phyloP scores from a whole-genome alignment of 371 early-diverging fungal genomes.

The Circinella minor region DNA sequence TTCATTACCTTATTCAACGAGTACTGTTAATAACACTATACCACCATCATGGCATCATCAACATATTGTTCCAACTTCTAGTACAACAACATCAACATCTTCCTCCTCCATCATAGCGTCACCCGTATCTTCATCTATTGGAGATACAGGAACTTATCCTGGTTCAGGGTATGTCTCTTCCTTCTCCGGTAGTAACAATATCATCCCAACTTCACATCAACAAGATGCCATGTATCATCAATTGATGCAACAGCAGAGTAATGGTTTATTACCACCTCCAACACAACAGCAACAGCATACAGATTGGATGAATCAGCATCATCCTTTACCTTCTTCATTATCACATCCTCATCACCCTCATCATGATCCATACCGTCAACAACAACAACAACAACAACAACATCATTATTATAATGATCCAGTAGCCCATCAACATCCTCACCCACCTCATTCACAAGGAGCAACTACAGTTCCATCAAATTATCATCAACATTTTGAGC shows the following conservation, averaged over 20 bases:
- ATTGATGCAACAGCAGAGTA: background rate
- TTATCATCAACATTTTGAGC: slow-evolving; percentile 3
- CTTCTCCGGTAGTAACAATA: background rate
- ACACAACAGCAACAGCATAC: background rate
- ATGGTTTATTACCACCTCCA: background rate
- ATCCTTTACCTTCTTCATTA: background rate
- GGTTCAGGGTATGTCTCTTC: background rate
- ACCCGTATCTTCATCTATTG: background rate
- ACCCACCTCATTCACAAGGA: background rate
- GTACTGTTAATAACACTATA: background rate
- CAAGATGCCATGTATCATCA: slow-evolving; percentile 3
- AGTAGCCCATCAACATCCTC: background rate
- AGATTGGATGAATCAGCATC: background rate
- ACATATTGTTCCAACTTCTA: no score
- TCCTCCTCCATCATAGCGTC: background rate
- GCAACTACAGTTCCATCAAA: background rate
- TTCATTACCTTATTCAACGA: background rate
- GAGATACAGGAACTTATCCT: slow-evolving; percentile 1
- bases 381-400: no score
- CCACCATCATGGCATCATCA: background rate
- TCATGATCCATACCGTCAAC: background rate
- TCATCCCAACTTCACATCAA: slow-evolving; percentile 1
- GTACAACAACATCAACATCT: background rate
- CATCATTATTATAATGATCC: background rate
- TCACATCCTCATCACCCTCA: background rate